Evolutionary conservation across 108 stramenopile species (phyloP).

Genomic region (Pseudonitzschia multistriata): DNA sequence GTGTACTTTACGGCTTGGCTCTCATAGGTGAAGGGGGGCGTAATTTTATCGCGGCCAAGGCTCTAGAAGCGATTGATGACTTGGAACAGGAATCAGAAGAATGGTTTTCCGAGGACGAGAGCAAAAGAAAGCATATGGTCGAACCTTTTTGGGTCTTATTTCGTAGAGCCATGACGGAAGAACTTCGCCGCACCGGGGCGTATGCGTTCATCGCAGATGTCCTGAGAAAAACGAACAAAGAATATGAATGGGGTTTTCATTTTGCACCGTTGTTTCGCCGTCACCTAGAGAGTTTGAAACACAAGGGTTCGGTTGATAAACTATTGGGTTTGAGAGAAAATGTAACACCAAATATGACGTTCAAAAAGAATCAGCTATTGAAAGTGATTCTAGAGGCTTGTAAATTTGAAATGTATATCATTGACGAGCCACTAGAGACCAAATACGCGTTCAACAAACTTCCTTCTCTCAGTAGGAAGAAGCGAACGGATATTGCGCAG

Average conservation of each 20-base stretch:
- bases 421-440: background rate
- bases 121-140: constrained; percentile 9
- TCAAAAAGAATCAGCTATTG: constrained; percentile 37
- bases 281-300: constrained; percentile 19
- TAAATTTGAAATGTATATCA: constrained; percentile 24
- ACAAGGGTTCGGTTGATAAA: constrained; percentile 23
- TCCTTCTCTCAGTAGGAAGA: background rate
- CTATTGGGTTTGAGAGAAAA: constrained; percentile 10
- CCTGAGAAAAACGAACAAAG: constrained; percentile 38
- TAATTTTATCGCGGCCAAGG: constrained; percentile 64
- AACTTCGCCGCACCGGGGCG: constrained; percentile 45
- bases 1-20: constrained; percentile 54
- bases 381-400: constrained; percentile 27
- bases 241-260: constrained; percentile 35
- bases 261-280: constrained; percentile 28
- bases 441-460: constrained; percentile 3
- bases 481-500: background rate
- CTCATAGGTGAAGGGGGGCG: constrained; percentile 64
- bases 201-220: constrained; percentile 64
- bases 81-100: constrained; percentile 34
- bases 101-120: constrained; percentile 26
- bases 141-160: constrained; percentile 54
- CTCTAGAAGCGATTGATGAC: constrained; percentile 46
- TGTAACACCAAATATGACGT: constrained; percentile 20
- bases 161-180: constrained; percentile 42